These are phyloP conservation scores for Erythrophleum fordii DNA, from an alignment of 306 rosid genomes.

Conservation along the genomic window DNA sequence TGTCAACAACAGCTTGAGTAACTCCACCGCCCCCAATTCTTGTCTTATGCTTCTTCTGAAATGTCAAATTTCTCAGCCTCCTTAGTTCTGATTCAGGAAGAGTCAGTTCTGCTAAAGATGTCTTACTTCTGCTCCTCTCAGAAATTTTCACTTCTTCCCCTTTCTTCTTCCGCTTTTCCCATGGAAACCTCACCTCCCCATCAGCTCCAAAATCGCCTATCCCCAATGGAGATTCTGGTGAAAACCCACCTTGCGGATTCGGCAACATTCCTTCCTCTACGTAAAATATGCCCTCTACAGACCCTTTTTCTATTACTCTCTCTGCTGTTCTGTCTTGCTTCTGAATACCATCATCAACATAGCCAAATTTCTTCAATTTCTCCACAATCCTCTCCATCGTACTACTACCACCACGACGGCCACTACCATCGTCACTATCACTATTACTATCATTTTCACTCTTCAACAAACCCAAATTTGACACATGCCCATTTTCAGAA, in stretches of 20 bases:
- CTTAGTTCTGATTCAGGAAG: conserved; percentile 91
- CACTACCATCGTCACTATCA: conserved; percentile 30
- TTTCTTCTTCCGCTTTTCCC: conserved; percentile 78
- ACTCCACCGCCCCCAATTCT: conserved; percentile 87
- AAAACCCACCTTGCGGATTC: conserved; percentile 79
- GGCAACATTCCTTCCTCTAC: conserved; percentile 94
- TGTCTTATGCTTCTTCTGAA: conserved; percentile 95
- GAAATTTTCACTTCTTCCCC: conserved; percentile 44
- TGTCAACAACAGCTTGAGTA: conserved; percentile 83
- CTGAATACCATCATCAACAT: conserved; percentile 53
- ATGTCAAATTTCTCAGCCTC: conserved; percentile 78
- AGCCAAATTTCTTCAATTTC: conserved; percentile 83
- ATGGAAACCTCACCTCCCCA: conserved; percentile 84
- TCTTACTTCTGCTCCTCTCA: conserved; percentile 53
- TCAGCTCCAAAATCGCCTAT: conserved; percentile 67
- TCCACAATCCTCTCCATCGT: conserved; percentile 92
- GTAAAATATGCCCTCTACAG: conserved; percentile 85
- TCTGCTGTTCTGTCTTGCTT: conserved; percentile 39
- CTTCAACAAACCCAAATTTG: conserved; percentile 41
- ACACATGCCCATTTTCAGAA: conserved; percentile 53
- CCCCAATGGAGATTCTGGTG: conserved; percentile 69
- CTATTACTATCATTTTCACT: conserved; percentile 43
- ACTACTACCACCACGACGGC: conserved; percentile 45
- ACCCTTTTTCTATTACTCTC: conserved; percentile 79
- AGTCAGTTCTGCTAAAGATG: conserved; percentile 83